A percentile compares a stretch with the other conserved stretches of the same genome.
Conservation (phyloP, 306 rosid species). For the Acacia crassicarpa region DNA sequence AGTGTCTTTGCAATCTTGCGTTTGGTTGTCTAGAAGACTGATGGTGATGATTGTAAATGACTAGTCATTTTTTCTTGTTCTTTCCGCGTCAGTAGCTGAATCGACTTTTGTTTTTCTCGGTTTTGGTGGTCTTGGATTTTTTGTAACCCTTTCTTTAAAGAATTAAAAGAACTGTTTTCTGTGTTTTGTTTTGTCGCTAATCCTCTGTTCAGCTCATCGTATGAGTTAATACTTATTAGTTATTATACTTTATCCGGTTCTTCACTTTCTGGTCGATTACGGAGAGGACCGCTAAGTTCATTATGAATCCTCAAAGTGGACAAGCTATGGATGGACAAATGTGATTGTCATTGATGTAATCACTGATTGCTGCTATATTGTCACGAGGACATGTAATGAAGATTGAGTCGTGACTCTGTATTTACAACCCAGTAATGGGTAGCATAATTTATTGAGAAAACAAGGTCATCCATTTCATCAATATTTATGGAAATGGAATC, state of each 20-base stretch:
- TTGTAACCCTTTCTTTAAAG: neutral
- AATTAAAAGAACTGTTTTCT: neutral
- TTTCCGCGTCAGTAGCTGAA: neutral
- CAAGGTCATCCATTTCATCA: neutral
- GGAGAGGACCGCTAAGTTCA: neutral
- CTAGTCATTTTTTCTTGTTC: neutral
- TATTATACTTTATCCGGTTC: neutral
- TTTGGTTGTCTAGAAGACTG: constrained; percentile 1
- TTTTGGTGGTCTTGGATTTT: neutral
- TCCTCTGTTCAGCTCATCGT: neutral
- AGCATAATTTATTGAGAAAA: neutral
- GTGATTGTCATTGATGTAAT: neutral
- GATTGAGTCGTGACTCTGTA: neutral
- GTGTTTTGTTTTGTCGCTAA: neutral
- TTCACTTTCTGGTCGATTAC: neutral
- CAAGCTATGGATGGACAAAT: neutral
- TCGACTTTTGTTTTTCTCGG: neutral
- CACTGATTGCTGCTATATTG: neutral
- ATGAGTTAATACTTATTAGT: neutral
- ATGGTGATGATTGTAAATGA: neutral
- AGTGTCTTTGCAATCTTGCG: neutral
- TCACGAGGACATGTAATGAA: neutral
- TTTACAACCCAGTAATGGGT: neutral
- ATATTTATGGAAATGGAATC: neutral
- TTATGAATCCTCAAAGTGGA: neutral